Evolutionary conservation across 2,329 filamentous ascomycete species (phyloP).

Genomic region (Ceratocystis destructans): DNA sequence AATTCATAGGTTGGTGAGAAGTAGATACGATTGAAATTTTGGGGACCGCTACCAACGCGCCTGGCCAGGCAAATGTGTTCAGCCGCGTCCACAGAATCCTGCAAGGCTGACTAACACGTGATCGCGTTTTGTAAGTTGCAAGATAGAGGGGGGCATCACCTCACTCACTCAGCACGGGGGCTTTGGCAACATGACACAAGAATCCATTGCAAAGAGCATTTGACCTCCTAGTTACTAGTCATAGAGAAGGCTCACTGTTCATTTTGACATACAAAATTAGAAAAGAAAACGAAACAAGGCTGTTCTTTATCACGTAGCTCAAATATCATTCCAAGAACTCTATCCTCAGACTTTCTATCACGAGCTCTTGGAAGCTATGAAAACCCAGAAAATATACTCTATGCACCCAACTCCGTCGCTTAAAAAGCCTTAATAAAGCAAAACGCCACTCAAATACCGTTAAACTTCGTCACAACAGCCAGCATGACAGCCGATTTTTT

Average conservation of each 20-base stretch:
- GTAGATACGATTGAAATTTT: conserved; percentile 10
- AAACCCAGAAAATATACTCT: background rate
- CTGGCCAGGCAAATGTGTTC: conserved; percentile 14
- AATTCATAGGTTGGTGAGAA: background rate
- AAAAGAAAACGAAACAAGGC: too few species aligned
- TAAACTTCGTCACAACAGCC: background rate
- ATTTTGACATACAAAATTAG: background rate
- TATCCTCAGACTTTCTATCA: too few species aligned
- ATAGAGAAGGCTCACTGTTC: background rate
- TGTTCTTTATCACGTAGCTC: too few species aligned
- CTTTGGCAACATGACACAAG: background rate
- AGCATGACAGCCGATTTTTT: background rate
- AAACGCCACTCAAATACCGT: background rate
- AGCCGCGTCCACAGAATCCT: conserved; percentile 18
- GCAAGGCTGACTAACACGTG: conserved; percentile 18
- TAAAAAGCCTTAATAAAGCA: background rate
- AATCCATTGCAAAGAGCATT: background rate
- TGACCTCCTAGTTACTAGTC: background rate
- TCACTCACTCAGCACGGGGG: background rate
- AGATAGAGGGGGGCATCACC: background rate
- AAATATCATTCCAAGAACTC: too few species aligned
- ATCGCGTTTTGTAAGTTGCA: background rate
- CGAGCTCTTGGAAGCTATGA: background rate
- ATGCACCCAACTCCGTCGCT: conserved; percentile 8
- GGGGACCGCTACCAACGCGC: conserved; percentile 9